phyloP scores from a whole-genome alignment of 139 green algal species.

The Picochlorum sp. region DNA sequence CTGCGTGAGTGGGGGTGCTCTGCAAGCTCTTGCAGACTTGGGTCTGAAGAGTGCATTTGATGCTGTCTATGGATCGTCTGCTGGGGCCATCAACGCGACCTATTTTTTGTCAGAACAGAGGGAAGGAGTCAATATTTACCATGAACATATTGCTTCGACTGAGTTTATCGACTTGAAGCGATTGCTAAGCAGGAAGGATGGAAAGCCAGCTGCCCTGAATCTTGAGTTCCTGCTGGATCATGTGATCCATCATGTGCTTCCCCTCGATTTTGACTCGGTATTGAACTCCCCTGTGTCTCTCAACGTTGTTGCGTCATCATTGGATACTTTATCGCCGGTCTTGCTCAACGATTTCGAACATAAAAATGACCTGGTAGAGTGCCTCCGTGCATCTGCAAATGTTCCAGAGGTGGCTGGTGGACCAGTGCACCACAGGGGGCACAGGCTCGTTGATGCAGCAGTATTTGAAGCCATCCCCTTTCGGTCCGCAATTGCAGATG shows the following conservation, averaged over 20 bases:
- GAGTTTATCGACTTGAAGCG: conserved; percentile 59
- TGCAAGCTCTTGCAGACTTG: conserved; percentile 53
- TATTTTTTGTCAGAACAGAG: conserved; percentile 66
- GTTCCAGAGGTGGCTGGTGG: conserved; percentile 63
- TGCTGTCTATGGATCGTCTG: conserved; percentile 67
- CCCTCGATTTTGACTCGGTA: conserved; percentile 58
- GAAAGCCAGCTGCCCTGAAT: conserved; percentile 44
- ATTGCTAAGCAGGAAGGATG: neutral
- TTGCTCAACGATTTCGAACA: conserved; percentile 43
- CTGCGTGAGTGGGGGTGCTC: conserved; percentile 49
- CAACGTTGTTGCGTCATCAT: conserved; percentile 67
- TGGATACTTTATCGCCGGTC: conserved; percentile 51
- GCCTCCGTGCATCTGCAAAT: conserved; percentile 63
- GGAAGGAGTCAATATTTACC: conserved; percentile 65
- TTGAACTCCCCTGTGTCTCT: conserved; percentile 46
- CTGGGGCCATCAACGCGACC: conserved; percentile 75
- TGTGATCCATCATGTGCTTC: conserved; percentile 55
- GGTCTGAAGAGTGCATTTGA: conserved; percentile 66
- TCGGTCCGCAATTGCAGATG: conserved; percentile 50
- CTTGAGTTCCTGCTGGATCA: conserved; percentile 69
- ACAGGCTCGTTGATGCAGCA: conserved; percentile 72
- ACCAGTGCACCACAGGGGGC: conserved; percentile 34
- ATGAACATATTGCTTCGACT: conserved; percentile 56
- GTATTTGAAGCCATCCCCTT: conserved; percentile 71
- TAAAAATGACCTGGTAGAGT: conserved; percentile 52